phyloP scores from a whole-genome alignment of 2,329 filamentous ascomycete genomes.

The Pezicula radicicola region DNA sequence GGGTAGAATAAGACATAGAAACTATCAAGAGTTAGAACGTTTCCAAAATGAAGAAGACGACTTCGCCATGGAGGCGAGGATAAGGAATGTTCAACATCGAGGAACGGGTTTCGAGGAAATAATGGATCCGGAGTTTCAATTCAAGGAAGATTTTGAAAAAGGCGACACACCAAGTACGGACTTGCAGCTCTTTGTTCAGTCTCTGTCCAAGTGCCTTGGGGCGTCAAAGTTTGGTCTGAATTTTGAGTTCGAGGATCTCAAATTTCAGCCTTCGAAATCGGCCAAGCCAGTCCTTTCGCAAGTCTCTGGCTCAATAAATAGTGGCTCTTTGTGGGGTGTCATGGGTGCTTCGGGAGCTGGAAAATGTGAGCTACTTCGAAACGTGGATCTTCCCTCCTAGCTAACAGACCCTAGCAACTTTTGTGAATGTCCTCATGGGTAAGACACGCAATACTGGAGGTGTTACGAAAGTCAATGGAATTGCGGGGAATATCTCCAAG shows the following conservation, averaged over 20 bases:
- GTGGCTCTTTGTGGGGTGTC: constrained; percentile 53
- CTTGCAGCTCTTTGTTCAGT: constrained; percentile 48
- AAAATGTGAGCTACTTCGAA: constrained; percentile 34
- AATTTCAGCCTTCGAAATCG: constrained; percentile 43
- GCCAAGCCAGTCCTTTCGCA: constrained; percentile 46
- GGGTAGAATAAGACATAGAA: constrained; percentile 25
- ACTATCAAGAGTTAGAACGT: constrained; percentile 22
- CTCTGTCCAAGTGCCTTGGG: constrained; percentile 48
- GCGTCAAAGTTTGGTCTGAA: constrained; percentile 49
- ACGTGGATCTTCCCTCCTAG: not conserved
- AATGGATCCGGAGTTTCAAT: not conserved
- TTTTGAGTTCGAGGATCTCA: constrained; percentile 48
- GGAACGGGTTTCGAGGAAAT: not conserved
- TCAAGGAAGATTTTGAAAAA: not conserved
- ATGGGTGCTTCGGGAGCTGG: constrained; percentile 59
- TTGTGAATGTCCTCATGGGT: constrained; percentile 60
- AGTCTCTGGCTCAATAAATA: constrained; percentile 51
- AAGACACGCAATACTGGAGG: constrained; percentile 50
- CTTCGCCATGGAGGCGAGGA: constrained; percentile 2
- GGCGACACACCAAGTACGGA: constrained; percentile 22
- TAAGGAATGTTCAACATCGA: not conserved
- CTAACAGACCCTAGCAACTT: constrained; percentile 36
- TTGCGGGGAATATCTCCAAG: constrained; percentile 25
- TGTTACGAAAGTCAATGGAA: constrained; percentile 45
- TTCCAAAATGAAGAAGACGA: constrained; percentile 23